These are phyloP conservation scores for Annona squamosa DNA, from an alignment of 164 flowering plant species.

Conservation along the genomic window DNA sequence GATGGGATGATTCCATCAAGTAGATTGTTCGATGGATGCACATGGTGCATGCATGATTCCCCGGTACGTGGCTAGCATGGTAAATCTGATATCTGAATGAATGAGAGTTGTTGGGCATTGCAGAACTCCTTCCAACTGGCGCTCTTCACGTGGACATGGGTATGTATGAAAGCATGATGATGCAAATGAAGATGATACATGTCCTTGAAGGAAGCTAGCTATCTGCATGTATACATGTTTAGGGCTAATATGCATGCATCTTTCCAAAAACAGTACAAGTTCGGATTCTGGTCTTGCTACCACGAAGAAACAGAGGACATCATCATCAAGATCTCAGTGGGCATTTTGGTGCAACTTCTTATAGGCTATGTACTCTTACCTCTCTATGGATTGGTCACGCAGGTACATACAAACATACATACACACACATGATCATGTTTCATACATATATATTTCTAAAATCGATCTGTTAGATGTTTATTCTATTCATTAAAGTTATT, in stretches of 20 bases:
- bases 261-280: conserved; percentile 37
- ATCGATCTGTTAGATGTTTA: too few species aligned
- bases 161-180: conserved; percentile 13
- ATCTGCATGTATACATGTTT: not conserved
- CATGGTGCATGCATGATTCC: not conserved
- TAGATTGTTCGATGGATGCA: not conserved
- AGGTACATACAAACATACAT: conserved; percentile 27
- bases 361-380: conserved; percentile 67
- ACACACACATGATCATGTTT: not conserved
- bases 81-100: too few species aligned
- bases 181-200: not conserved
- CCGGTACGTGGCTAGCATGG: not conserved
- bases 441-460: too few species aligned
- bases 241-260: not conserved
- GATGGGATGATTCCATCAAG: not conserved
- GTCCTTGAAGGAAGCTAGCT: not conserved
- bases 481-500: too few species aligned
- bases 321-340: conserved; percentile 35
- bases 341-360: conserved; percentile 45
- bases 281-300: conserved; percentile 52
- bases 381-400: conserved; percentile 60
- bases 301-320: conserved; percentile 36
- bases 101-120: conserved; percentile 6
- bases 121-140: conserved; percentile 73
- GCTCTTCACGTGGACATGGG: conserved; percentile 67